phyloP scores from a whole-genome alignment of 257 asterid species.

The Penstemon davidsonii region DNA sequence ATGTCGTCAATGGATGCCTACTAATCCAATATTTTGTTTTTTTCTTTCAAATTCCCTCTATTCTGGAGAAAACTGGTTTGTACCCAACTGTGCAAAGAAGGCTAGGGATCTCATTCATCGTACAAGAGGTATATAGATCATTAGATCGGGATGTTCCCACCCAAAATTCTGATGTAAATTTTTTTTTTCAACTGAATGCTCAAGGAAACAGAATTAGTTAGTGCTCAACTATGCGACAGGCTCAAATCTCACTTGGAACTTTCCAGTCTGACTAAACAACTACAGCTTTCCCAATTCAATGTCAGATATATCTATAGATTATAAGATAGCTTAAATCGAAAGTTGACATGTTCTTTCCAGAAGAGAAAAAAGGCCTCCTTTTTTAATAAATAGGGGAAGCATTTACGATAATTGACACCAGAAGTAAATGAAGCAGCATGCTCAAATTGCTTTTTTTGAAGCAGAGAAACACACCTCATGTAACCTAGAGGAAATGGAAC shows the following conservation, averaged over 20 bases:
- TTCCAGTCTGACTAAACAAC: neutral
- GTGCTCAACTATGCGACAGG: neutral
- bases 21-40: neutral
- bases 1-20: neutral
- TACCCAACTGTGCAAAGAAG: neutral
- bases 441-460: conserved; percentile 19
- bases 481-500: conserved; percentile 54
- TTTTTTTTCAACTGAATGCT: no score
- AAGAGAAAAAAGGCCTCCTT: conserved; percentile 4
- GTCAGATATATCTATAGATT: neutral
- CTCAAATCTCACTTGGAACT: conserved; percentile 3
- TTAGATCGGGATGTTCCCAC: no score
- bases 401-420: conserved; percentile 14
- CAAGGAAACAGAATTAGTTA: neutral
- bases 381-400: neutral
- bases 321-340: conserved; percentile 1
- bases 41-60: neutral
- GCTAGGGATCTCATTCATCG: neutral
- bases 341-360: neutral
- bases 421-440: conserved; percentile 4
- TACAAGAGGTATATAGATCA: neutral
- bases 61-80: neutral
- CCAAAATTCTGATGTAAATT: no score
- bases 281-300: no score
- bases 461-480: conserved; percentile 59